Base-by-base conservation (phyloP, 768 basidiomycete genomes). In the Lactarius sp. region DNA sequence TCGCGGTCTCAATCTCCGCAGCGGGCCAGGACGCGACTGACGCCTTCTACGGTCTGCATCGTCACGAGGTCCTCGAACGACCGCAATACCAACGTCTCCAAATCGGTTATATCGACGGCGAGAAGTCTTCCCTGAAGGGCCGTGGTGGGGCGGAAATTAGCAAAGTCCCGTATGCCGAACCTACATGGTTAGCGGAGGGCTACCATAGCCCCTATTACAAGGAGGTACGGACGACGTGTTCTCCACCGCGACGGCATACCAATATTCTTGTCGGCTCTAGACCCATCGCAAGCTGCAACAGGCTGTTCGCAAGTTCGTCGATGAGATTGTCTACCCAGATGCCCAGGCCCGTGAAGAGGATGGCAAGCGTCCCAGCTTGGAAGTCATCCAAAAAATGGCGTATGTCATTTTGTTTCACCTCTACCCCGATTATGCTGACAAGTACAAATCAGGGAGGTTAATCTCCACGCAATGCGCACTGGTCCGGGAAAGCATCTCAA, bases 11-110 rank as follows among this genome's bases (percentile, higher is more conserved):
- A 36, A 20, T 13, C 36, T 22, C 12, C 33, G 55, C 63, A 87
- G 92, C 90, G 56, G 94, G 92, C 9, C 81, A 90, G 73, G 94
- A 97, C 69, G 88, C 87, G 1, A 96, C 94, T 0, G 88, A 92
- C 41, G 82, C 83, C 5, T 97, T 98, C 78, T 97, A 87, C 70
- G 84, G 89, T 58, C 85, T 98, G 46, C 95, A 98, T 72, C 83
- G 92, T 27, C 83, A 87, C 47, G 94, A 96, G 70, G 85, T 97
- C 16, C 81, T 98, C 50, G 76, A 81, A 61, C 85, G 81, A 67
- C 86, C 90, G 0, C 88, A 90, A 60, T 92, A 87, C 69, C 74
- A 80, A 56, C 84, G 90, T 2, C 79, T 94, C 13, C 81, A 84
- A 64, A 84, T 95, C 61, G 94, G 93, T n/a, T 77, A 74, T 13